Conservation (phyloP, 2,329 filamentous ascomycete genomes). For the Trichoderma sp. region DNA sequence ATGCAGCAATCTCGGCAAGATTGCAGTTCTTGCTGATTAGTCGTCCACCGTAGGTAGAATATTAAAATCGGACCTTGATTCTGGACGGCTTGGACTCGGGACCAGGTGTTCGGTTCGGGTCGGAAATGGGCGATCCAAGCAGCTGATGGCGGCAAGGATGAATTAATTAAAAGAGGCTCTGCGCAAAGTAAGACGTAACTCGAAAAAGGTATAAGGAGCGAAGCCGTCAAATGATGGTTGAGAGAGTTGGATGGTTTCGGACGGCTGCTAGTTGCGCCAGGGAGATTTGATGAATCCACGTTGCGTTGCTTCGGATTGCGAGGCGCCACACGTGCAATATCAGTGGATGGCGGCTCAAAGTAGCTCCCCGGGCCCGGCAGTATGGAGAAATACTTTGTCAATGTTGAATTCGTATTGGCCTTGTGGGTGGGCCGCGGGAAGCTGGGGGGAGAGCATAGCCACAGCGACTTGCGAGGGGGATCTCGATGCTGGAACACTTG, state of each 20-base stretch:
- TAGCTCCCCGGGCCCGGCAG: not conserved
- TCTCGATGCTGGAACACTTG: not conserved
- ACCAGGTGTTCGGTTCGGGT: not conserved
- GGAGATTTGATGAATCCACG: constrained; percentile 21
- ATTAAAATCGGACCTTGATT: not conserved
- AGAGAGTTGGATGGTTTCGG: constrained; percentile 10
- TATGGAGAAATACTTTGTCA: not conserved
- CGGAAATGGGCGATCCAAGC: not conserved
- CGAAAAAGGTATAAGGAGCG: constrained; percentile 20
- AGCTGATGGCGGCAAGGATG: constrained; percentile 10
- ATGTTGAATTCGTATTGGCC: not conserved
- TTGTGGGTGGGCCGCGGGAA: not conserved
- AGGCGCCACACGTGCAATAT: constrained; percentile 15
- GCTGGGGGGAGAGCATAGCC: constrained; percentile 2
- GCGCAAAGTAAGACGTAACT: constrained; percentile 17
- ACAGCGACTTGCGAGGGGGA: not conserved
- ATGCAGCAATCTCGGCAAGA: not conserved
- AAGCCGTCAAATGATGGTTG: constrained; percentile 15
- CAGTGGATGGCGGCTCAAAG: not conserved
- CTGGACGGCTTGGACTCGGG: not conserved
- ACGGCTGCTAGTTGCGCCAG: not conserved
- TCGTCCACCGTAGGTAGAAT: not conserved
- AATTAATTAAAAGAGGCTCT: constrained; percentile 17
- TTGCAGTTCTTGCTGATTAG: not conserved
- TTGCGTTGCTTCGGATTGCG: constrained; percentile 15